Evolutionary conservation across 768 basidiomycete species (phyloP), one percentile per base, ranked within the genome.

Genomic region (Leccinum incarnatum): DNA sequence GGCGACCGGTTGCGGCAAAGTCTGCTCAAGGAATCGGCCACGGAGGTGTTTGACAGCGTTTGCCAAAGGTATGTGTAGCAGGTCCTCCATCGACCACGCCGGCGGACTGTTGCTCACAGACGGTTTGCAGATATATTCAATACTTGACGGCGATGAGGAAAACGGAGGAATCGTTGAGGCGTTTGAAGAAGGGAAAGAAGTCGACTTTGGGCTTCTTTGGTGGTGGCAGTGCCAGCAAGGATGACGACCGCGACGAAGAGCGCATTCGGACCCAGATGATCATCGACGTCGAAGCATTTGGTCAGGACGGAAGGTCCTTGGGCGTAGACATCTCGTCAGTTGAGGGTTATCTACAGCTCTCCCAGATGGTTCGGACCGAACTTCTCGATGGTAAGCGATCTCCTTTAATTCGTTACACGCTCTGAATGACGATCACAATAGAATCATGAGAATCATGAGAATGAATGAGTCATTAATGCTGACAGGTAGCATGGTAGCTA

Each of bases 111-210:
- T 51, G 6, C 19, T 48, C 29, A 59, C 40, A 37, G 15, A 52
- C 42, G 21, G 30, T 27, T 36, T 34, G 48, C 51, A 93, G 93
- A 67, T 97, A 96, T 71, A 84, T 88, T 12, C 80, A 82, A 56
- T 89, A 92, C 67, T 78, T 98, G 23, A 79, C 85, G 10, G 83
- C 85, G 1, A 93, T 95, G 83, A 91, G 87, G 72, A 96, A 96
- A 78, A 93, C 93, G 8, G 94, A 98, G 62, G 94, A 95, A 68
- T 89, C 92, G 11, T 76, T 98, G 25, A 80, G 88, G 40, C 83
- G 91, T 37, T 79, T 96, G 65, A 94, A 95, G 69, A 96, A 91
- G 71, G 89, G 90, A 47, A 93, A 91, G 67, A 92, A 88, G 64
- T 76, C 78, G 0, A 78, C 86, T 0, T 90, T 93, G 71, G 91